A percentile compares a stretch with the other conserved stretches of the same genome.
Evolutionary conservation across 2,329 filamentous ascomycete species (phyloP).

Genomic region (Aspergillus novofumigatus): DNA sequence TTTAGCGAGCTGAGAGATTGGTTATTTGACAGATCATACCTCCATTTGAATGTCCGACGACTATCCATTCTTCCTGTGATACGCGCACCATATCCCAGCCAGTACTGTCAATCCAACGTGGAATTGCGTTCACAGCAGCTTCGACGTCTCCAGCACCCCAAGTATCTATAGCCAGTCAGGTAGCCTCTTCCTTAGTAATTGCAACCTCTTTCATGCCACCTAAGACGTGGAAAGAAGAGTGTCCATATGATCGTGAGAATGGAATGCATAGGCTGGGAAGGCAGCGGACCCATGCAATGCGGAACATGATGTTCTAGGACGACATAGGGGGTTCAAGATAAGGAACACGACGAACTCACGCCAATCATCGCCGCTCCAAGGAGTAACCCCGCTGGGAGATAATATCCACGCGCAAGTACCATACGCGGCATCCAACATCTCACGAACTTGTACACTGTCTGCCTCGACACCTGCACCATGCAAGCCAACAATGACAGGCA

Average conservation of each 20-base stretch:
- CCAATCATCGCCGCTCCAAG: constrained; percentile 61
- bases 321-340: background rate
- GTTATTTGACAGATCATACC: constrained; percentile 25
- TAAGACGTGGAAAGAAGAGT: background rate
- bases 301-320: background rate
- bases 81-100: constrained; percentile 48
- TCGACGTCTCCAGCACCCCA: constrained; percentile 57
- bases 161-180: constrained; percentile 31
- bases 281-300: background rate
- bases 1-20: background rate
- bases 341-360: constrained; percentile 32
- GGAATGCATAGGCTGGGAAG: background rate
- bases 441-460: constrained; percentile 43
- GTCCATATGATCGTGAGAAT: background rate
- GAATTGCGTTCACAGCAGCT: constrained; percentile 48
- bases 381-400: constrained; percentile 54
- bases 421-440: constrained; percentile 47
- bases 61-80: constrained; percentile 47
- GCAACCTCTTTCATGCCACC: background rate
- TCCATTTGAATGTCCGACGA: constrained; percentile 58
- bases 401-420: constrained; percentile 54
- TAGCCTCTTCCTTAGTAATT: background rate
- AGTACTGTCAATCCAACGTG: constrained; percentile 46
- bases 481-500: constrained; percentile 50
- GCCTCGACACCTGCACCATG: constrained; percentile 58